These are phyloP conservation scores for Penicillium cataractarum DNA, from an alignment of 495 filamentous ascomycete genomes.

Conservation along the genomic window DNA sequence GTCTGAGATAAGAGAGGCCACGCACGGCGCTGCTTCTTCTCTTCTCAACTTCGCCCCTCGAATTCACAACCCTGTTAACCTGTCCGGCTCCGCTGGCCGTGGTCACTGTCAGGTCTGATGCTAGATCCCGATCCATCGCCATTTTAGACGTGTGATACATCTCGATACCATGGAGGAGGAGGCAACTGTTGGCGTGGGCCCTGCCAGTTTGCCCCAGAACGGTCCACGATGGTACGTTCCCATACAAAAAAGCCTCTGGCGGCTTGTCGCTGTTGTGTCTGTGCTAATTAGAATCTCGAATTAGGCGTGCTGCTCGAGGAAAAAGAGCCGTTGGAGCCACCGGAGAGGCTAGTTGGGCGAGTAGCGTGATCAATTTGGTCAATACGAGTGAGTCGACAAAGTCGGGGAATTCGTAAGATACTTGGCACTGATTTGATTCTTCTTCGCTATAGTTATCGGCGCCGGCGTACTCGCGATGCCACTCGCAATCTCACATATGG, in stretches of 20 bases:
- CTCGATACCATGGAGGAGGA: conserved; percentile 39
- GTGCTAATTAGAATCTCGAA: conserved; percentile 7
- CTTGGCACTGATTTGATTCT: conserved; percentile 6
- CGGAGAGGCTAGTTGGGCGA: conserved; percentile 85
- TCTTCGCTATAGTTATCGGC: conserved; percentile 70
- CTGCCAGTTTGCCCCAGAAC: conserved; percentile 27
- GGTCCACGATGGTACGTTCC: conserved; percentile 38
- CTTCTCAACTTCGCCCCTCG: conserved; percentile 9
- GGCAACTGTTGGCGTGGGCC: conserved; percentile 32
- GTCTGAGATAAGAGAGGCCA: conserved; percentile 30
- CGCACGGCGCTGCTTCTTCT: conserved; percentile 19
- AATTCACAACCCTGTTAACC: conserved; percentile 4
- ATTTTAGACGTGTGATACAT: conserved; percentile 11
- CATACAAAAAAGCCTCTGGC: not conserved
- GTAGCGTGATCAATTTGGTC: conserved; percentile 90
- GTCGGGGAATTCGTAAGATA: not conserved
- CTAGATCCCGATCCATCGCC: conserved; percentile 2
- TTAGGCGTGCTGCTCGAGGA: conserved; percentile 49
- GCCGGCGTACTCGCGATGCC: conserved; percentile 96
- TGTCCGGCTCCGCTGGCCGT: conserved; percentile 19
- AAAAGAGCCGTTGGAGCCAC: conserved; percentile 53
- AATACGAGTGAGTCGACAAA: conserved; percentile 70
- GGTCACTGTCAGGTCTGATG: conserved; percentile 34
- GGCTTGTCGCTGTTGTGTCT: not conserved
- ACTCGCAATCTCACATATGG: conserved; percentile 88